These are phyloP conservation scores for Cenchrus fungigraminus DNA, from an alignment of 176 grass and related monocot genomes.

Conservation along the genomic window DNA sequence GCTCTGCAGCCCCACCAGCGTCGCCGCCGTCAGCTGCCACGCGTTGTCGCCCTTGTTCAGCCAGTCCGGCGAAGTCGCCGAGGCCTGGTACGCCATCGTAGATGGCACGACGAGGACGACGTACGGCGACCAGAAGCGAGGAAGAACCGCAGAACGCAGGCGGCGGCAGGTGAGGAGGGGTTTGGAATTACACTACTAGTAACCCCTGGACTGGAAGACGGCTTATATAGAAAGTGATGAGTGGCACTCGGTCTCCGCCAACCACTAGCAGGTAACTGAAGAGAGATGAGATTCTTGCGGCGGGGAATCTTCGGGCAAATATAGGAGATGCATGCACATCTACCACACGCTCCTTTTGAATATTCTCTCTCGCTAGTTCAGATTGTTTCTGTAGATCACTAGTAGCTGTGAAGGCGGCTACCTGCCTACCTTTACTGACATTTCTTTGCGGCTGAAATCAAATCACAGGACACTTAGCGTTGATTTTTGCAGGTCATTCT, in stretches of 20 bases:
- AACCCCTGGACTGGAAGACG: too few relatives aligned
- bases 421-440: background rate
- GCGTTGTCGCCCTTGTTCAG: constrained; percentile 93
- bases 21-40: constrained; percentile 84
- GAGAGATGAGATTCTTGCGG: constrained; percentile 2
- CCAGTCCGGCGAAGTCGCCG: constrained; percentile 57
- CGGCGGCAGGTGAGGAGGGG: too few relatives aligned
- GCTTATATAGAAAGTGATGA: too few relatives aligned
- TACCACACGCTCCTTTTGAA: background rate
- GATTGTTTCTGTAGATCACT: background rate
- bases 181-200: too few relatives aligned
- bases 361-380: background rate
- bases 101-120: too few relatives aligned
- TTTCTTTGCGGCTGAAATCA: background rate
- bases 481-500: background rate
- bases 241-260: too few relatives aligned
- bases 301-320: background rate
- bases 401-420: background rate
- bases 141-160: too few relatives aligned
- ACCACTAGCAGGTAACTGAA: too few relatives aligned
- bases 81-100: constrained; percentile 53
- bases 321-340: background rate
- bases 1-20: constrained; percentile 72
- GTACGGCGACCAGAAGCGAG: too few relatives aligned
- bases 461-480: background rate